A percentile compares a stretch with the other conserved stretches of the same genome.
Evolutionary conservation across 805 yeast genomes (phyloP).

Genomic region (Ogataea methylovora): DNA sequence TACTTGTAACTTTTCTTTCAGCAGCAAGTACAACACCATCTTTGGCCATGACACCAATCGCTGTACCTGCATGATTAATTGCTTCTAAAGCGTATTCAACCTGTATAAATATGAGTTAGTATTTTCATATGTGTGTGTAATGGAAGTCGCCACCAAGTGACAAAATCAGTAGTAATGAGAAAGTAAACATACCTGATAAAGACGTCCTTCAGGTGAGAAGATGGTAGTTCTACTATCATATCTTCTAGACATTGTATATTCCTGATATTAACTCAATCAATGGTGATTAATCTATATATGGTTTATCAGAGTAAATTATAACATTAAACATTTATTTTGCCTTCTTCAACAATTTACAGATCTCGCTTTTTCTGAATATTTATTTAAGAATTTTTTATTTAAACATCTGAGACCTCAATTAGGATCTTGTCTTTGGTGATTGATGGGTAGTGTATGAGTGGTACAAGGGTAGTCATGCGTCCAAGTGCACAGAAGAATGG

Average conservation of each 20-base stretch:
- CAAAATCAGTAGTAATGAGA: not conserved
- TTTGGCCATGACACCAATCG: conserved; percentile 65
- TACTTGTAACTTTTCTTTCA: conserved; percentile 90
- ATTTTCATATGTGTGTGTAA: not conserved
- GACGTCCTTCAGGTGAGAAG: conserved; percentile 97
- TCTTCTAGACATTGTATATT: conserved; percentile 71
- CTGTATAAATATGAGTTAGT: conserved; percentile 18
- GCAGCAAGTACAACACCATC: conserved; percentile 96
- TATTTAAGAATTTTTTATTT: too few relatives aligned
- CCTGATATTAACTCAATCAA: too few relatives aligned
- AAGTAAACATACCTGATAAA: conserved; percentile 63
- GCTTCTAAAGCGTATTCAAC: conserved; percentile 96
- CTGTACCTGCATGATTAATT: conserved; percentile 76
- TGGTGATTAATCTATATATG: too few relatives aligned
- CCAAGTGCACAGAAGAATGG: too few relatives aligned
- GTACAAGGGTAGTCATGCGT: too few relatives aligned
- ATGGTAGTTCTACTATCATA: conserved; percentile 98
- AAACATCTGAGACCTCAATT: too few relatives aligned
- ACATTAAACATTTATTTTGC: too few relatives aligned
- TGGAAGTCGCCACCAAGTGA: not conserved
- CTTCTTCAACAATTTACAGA: too few relatives aligned
- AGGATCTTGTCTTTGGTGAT: too few relatives aligned
- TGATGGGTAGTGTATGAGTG: too few relatives aligned
- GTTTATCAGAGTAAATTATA: too few relatives aligned
- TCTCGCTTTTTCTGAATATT: too few relatives aligned